A percentile compares a stretch with the other conserved stretches of the same genome.
Evolutionary conservation across 2,329 filamentous ascomycete species (phyloP).

Genomic region (Chaetomium sp.): DNA sequence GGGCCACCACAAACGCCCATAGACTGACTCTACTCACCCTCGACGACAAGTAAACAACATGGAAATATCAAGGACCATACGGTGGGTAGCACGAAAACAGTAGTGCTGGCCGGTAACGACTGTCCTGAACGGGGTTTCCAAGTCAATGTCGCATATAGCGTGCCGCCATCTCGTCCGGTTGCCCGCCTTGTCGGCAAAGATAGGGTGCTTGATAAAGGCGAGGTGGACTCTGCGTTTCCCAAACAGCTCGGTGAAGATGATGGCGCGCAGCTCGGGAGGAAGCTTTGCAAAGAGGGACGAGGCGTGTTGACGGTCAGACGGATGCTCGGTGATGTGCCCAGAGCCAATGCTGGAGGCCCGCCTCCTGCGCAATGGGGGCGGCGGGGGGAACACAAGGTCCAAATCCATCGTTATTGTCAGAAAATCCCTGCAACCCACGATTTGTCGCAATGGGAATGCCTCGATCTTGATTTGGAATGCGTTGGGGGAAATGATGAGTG

Average conservation of each 20-base stretch:
- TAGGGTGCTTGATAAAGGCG: constrained; percentile 13
- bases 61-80: constrained; percentile 10
- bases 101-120: constrained; percentile 7
- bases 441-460: too few species aligned
- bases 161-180: constrained; percentile 14
- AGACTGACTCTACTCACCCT: constrained; percentile 10
- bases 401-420: too few species aligned
- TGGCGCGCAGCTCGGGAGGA: constrained; percentile 13
- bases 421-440: too few species aligned
- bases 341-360: neutral
- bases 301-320: neutral
- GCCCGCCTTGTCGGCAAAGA: constrained; percentile 13
- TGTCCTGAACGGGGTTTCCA: neutral
- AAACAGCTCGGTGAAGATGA: constrained; percentile 14
- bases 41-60: constrained; percentile 15
- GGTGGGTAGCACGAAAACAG: constrained; percentile 11
- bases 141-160: constrained; percentile 9
- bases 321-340: neutral
- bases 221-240: constrained; percentile 12
- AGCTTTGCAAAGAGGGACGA: constrained; percentile 15
- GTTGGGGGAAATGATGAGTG: too few species aligned
- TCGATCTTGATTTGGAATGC: too few species aligned
- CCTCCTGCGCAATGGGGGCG: too few species aligned
- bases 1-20: neutral
- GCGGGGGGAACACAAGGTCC: too few species aligned